Conservation (phyloP, 2,329 filamentous ascomycete species). For the Teratosphaeria viscida region DNA sequence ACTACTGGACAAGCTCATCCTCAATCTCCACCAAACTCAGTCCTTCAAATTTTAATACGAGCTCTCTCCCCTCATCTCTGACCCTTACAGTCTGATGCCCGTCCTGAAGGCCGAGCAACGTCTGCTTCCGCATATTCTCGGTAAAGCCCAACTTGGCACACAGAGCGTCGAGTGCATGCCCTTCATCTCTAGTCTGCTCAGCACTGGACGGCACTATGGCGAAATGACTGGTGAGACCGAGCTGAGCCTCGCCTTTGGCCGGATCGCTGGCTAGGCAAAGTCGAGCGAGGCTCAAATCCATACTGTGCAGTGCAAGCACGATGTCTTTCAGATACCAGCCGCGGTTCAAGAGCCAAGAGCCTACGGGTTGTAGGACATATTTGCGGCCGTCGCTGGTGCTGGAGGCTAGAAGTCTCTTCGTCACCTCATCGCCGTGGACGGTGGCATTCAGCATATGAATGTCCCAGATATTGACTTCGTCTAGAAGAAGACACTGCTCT, state of each 20-base stretch:
- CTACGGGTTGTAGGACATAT: conserved; percentile 10
- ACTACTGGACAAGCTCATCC: background rate
- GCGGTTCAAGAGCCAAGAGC: conserved; percentile 8
- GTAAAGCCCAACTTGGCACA: background rate
- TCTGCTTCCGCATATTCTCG: background rate
- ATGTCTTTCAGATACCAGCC: conserved; percentile 13
- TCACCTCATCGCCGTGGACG: conserved; percentile 10
- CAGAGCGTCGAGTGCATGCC: background rate
- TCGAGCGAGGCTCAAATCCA: conserved; percentile 8
- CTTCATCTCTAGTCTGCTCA: background rate
- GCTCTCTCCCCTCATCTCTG: background rate
- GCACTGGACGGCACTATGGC: conserved; percentile 1
- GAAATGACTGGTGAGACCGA: conserved; percentile 1
- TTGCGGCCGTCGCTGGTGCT: background rate
- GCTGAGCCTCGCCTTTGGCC: background rate
- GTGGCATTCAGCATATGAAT: conserved; percentile 17
- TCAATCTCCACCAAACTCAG: background rate
- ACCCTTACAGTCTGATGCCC: background rate
- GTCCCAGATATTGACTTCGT: conserved; percentile 16
- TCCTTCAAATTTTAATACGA: background rate
- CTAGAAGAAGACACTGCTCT: conserved; percentile 6
- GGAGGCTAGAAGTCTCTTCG: background rate
- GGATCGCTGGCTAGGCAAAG: conserved; percentile 2
- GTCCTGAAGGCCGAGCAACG: background rate
- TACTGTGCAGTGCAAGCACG: conserved; percentile 8